A percentile compares a stretch with the other conserved stretches of the same genome.
Conservation (phyloP, 2,329 filamentous ascomycete species). For the Botrytis paeoniae region DNA sequence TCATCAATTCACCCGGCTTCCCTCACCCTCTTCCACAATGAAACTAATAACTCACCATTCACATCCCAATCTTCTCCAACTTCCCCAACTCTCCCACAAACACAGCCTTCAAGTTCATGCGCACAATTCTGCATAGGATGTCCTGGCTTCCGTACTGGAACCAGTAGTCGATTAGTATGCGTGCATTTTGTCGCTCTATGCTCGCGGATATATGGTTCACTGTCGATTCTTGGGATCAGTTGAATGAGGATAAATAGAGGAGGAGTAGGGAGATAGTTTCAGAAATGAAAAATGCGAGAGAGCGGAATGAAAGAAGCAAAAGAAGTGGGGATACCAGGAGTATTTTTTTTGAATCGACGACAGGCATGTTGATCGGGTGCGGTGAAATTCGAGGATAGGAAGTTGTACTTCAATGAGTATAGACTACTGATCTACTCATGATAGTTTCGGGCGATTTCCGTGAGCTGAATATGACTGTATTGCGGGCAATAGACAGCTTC, state of each 20-base stretch:
- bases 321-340: conserved; percentile 30
- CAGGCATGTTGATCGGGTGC: conserved; percentile 27
- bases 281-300: not conserved
- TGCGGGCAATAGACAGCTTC: not conserved
- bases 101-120: conserved; percentile 30
- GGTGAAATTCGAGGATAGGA: not conserved
- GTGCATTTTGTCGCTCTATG: conserved; percentile 33
- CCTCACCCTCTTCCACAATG: not conserved
- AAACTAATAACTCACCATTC: not conserved
- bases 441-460: not conserved
- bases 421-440: not conserved
- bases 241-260: not conserved
- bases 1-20: not conserved
- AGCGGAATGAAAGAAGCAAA: not conserved
- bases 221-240: conserved; percentile 7
- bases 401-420: not conserved
- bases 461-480: not conserved
- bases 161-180: conserved; percentile 31
- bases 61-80: not conserved
- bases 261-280: not conserved
- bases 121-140: conserved; percentile 34
- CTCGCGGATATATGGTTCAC: conserved; percentile 35
- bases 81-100: not conserved
- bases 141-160: conserved; percentile 35
- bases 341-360: conserved; percentile 35